A percentile compares a stretch with the other conserved stretches of the same genome.
Conservation (phyloP, 352 stramenopile species). For the Globisporangium abappressorium region DNA sequence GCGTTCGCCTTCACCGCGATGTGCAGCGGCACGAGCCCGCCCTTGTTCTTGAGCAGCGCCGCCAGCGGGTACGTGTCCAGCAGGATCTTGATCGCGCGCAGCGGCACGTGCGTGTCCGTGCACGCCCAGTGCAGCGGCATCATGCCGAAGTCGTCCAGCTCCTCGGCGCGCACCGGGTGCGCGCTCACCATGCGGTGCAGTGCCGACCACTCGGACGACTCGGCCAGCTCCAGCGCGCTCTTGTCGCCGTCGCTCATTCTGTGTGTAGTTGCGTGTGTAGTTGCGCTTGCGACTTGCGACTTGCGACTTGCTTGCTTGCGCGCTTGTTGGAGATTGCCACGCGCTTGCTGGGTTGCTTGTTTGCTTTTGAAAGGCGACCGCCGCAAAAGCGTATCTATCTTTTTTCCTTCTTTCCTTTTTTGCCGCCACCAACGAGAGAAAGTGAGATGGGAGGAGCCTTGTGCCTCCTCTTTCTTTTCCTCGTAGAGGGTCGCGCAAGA, state of each 20-base stretch:
- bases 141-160: slow-evolving; percentile 86
- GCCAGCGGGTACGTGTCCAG: slow-evolving; percentile 55
- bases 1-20: slow-evolving; percentile 80
- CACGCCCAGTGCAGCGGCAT: slow-evolving; percentile 85
- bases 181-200: slow-evolving; percentile 56
- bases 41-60: slow-evolving; percentile 69
- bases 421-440: neutral
- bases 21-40: slow-evolving; percentile 70
- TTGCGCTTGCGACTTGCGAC: neutral
- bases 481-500: slow-evolving; percentile 7
- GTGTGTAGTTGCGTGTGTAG: neutral
- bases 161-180: slow-evolving; percentile 51
- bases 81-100: slow-evolving; percentile 65
- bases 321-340: too few species aligned
- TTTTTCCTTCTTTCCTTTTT: slow-evolving; percentile 7
- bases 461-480: neutral
- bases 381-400: slow-evolving; percentile 15
- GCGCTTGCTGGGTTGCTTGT: neutral
- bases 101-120: slow-evolving; percentile 68
- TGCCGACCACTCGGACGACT: slow-evolving; percentile 65
- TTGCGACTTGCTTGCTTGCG: neutral
- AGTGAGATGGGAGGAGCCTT: neutral
- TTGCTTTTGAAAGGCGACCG: slow-evolving; percentile 1
- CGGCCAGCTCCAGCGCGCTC: slow-evolving; percentile 69
- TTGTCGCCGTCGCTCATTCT: slow-evolving; percentile 20